Conservation (phyloP, 345 rosid species). For the Eutrema heterophyllum region DNA sequence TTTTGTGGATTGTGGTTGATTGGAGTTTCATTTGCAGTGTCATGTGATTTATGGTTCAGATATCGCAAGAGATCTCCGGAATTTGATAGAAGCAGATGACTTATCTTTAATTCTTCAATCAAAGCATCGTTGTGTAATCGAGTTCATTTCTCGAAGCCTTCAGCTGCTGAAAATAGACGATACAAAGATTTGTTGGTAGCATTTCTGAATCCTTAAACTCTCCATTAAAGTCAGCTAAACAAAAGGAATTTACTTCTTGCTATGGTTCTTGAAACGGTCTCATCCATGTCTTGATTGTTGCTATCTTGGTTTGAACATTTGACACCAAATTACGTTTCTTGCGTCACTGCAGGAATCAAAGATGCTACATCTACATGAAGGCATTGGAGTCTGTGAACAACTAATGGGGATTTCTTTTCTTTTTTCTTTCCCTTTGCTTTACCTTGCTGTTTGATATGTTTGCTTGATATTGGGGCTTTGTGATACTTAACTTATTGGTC, state of each 20-base stretch:
- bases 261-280: not conserved
- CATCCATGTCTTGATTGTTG: not conserved
- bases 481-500: no score
- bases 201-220: not conserved
- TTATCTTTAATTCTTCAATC: constrained; percentile 60
- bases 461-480: no score
- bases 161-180: constrained; percentile 55
- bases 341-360: constrained; percentile 53
- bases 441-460: no score
- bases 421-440: no score
- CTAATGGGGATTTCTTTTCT: no score
- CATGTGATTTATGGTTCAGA: constrained; percentile 78
- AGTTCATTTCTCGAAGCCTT: constrained; percentile 74
- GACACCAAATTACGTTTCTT: not conserved
- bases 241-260: no score
- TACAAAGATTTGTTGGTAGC: constrained; percentile 56
- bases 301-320: not conserved
- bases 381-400: constrained; percentile 79
- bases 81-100: constrained; percentile 73
- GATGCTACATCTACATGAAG: constrained; percentile 70
- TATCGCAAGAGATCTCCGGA: constrained; percentile 52
- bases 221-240: no score
- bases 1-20: constrained; percentile 10
- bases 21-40: constrained; percentile 47
- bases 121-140: constrained; percentile 73